phyloP scores from a whole-genome alignment of 768 basidiomycete species.

The Atractiella rhizophila region DNA sequence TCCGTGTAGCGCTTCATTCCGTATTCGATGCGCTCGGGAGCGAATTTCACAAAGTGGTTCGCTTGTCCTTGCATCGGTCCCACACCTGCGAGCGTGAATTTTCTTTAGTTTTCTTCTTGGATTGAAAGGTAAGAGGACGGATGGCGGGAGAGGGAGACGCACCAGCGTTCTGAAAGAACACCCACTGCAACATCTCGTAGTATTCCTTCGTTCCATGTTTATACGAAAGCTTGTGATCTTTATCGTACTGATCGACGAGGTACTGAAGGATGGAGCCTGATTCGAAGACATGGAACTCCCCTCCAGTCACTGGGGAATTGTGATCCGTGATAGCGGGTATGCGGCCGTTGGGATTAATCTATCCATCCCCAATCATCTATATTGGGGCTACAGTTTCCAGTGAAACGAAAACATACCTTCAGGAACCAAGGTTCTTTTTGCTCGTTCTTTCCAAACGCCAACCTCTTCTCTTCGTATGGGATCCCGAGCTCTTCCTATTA shows the following conservation, averaged over 20 bases:
- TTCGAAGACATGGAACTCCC: conserved; percentile 21
- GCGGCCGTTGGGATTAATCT: conserved; percentile 22
- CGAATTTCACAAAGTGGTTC: conserved; percentile 40
- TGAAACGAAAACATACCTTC: conserved; percentile 17
- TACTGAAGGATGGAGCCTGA: conserved; percentile 55
- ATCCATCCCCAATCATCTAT: neutral
- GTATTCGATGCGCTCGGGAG: conserved; percentile 34
- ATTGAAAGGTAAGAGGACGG: too few species aligned
- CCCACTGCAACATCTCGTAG: conserved; percentile 57
- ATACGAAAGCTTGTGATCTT: conserved; percentile 43
- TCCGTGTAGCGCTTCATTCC: conserved; percentile 39
- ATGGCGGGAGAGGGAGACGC: too few species aligned
- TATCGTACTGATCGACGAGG: conserved; percentile 55
- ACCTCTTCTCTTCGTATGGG: conserved; percentile 14
- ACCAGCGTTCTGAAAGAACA: conserved; percentile 40
- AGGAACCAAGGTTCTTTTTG: conserved; percentile 70
- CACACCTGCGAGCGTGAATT: conserved; percentile 25
- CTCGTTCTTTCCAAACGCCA: conserved; percentile 35
- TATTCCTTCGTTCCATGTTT: conserved; percentile 24
- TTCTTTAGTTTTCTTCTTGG: too few species aligned
- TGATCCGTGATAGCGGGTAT: conserved; percentile 22
- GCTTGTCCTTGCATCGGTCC: conserved; percentile 71
- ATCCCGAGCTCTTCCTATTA: too few species aligned
- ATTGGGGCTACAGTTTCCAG: conserved; percentile 3
- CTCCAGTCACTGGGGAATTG: neutral